Percentiles rank a stretch among this genome's conserved stretches.
Conservation (phyloP, 2,329 filamentous ascomycete species). For the Pseudogymnoascus sp. region DNA sequence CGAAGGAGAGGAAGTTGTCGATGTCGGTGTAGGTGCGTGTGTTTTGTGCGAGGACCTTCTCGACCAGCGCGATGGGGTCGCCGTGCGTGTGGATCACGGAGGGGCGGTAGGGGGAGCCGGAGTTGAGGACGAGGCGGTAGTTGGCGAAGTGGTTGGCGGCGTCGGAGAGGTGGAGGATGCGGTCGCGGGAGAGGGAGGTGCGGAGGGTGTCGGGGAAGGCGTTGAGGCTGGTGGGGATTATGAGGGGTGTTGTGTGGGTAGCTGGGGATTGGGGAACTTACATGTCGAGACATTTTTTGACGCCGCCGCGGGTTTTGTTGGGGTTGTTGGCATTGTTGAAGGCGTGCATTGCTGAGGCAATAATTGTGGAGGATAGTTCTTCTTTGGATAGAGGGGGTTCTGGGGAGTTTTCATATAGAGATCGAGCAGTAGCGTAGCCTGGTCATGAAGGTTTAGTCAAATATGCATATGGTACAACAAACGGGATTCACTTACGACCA, state of each 20-base stretch:
- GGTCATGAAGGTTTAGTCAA: slow-evolving; percentile 6
- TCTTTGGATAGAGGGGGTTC: slow-evolving; percentile 44
- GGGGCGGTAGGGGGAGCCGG: slow-evolving; percentile 73
- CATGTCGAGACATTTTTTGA: slow-evolving; percentile 75
- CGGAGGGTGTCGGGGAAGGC: slow-evolving; percentile 56
- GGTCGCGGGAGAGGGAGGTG: slow-evolving; percentile 45
- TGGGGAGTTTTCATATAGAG: slow-evolving; percentile 51
- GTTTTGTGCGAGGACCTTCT: slow-evolving; percentile 71
- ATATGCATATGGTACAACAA: neutral
- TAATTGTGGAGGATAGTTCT: slow-evolving; percentile 53
- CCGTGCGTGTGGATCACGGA: slow-evolving; percentile 70
- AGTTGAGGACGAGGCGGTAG: slow-evolving; percentile 71
- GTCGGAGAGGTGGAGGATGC: slow-evolving; percentile 58
- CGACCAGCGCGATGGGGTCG: slow-evolving; percentile 68
- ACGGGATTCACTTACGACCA: slow-evolving; percentile 44
- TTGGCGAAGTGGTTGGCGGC: slow-evolving; percentile 71
- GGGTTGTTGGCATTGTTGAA: slow-evolving; percentile 82
- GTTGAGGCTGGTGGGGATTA: slow-evolving; percentile 44
- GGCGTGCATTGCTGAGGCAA: slow-evolving; percentile 58
- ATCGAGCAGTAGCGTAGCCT: slow-evolving; percentile 59
- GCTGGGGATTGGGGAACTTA: slow-evolving; percentile 35
- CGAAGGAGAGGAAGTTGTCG: slow-evolving; percentile 66
- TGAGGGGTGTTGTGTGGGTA: neutral
- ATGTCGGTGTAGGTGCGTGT: slow-evolving; percentile 66
- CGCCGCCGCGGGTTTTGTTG: slow-evolving; percentile 66